Percentiles rank a stretch among this genome's conserved stretches.
Conservation (phyloP, 83 land plant species). For the Picea engelmannii region DNA sequence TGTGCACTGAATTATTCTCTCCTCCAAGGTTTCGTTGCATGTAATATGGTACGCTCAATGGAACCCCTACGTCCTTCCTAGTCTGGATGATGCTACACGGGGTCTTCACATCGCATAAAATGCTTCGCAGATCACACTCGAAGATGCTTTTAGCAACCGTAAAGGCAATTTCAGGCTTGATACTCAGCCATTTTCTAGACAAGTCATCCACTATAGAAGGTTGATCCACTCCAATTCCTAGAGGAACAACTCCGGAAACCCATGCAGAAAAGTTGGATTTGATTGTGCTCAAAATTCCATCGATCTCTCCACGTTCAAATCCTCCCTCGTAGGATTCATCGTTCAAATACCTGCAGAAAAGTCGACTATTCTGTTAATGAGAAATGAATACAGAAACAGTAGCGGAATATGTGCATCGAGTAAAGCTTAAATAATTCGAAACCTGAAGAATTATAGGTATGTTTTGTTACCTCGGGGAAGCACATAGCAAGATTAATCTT, state of each 20-base stretch:
- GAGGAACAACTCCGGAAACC: conserved; percentile 40
- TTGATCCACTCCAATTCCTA: conserved; percentile 35
- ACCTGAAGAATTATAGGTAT: too few relatives aligned
- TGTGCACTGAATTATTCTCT: conserved; percentile 22
- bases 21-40: conserved; percentile 21
- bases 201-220: conserved; percentile 30
- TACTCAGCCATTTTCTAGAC: neutral
- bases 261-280: conserved; percentile 48
- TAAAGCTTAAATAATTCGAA: too few relatives aligned
- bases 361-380: too few relatives aligned
- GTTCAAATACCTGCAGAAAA: conserved; percentile 49
- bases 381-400: too few relatives aligned
- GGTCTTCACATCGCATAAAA: conserved; percentile 13
- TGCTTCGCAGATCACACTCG: conserved; percentile 5
- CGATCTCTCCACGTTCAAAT: conserved; percentile 39
- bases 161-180: too few relatives aligned
- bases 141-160: too few relatives aligned
- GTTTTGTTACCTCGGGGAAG: too few relatives aligned
- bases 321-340: conserved; percentile 63
- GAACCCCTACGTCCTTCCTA: conserved; percentile 26
- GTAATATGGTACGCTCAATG: conserved; percentile 22
- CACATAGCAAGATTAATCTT: conserved; percentile 46
- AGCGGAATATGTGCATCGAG: too few relatives aligned
- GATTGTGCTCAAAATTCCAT: conserved; percentile 32
- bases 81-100: conserved; percentile 53